phyloP scores from a whole-genome alignment of 345 rosid genomes.

The Euphorbia pulcherrima region DNA sequence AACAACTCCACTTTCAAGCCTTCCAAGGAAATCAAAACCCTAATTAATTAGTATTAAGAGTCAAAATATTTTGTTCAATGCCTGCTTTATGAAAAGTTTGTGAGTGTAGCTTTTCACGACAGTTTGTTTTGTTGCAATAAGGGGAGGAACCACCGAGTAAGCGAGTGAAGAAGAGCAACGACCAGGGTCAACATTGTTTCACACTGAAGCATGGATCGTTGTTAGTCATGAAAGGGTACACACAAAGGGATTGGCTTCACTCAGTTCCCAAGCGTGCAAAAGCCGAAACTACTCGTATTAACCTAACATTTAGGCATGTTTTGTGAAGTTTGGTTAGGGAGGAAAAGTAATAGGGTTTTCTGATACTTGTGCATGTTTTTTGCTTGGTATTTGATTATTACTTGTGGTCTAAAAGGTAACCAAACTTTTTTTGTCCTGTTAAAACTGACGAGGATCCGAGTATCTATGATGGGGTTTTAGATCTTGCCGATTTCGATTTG shows the following conservation, averaged over 20 bases:
- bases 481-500: too few species aligned
- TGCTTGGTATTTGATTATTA: too few species aligned
- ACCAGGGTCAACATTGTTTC: conserved; percentile 47
- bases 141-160: conserved; percentile 49
- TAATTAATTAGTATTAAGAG: too few species aligned
- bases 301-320: conserved; percentile 72
- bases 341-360: neutral
- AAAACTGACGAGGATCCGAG: too few species aligned
- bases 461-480: too few species aligned
- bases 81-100: too few species aligned
- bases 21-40: too few species aligned
- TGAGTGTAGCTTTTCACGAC: too few species aligned
- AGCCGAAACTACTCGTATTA: conserved; percentile 56
- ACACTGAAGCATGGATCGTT: conserved; percentile 74
- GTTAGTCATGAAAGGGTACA: conserved; percentile 77
- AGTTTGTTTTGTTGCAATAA: too few species aligned
- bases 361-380: neutral
- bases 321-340: conserved; percentile 11
- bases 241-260: conserved; percentile 88
- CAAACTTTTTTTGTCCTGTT: too few species aligned
- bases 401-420: neutral
- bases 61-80: too few species aligned
- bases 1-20: too few species aligned
- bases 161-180: conserved; percentile 42
- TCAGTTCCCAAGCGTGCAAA: conserved; percentile 80